Base-by-base conservation (phyloP, 352 stramenopile genomes). In the Phytophthora cactorum region DNA sequence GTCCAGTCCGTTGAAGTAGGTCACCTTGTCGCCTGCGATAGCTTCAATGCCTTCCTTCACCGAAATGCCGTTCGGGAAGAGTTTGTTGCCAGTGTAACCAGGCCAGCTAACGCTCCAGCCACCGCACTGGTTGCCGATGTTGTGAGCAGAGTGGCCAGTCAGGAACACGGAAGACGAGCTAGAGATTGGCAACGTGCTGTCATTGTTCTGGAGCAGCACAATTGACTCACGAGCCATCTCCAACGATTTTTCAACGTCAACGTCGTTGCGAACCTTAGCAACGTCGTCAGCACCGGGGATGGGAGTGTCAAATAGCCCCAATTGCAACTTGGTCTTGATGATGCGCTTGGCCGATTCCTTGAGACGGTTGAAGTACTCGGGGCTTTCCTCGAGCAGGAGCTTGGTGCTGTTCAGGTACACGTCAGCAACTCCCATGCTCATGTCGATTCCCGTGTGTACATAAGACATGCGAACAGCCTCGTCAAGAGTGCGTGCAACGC, bases 121-220 rank as follows among this genome's bases (percentile, higher is more conserved):
- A 31, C 73, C 70, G 22, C 73, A 81, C 17, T 75, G 65, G 50
- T 75, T 69, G 12, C 74, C 74, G 15, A 78, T 70, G 31, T 75
- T 65, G 43, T 81, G 52, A 8, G 47, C 53, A 0, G 60, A 66
- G 34, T 74, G 68, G 2, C 74, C 74, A 0, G 74, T 81, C 41
- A 81, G 36, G 55, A 81, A 78, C n/a, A 81, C 43, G 0, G 50
- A 63, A 3, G 62, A 49, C 25, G 63, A 44, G 9, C 53, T 49
- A 0, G 58, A 56, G 8, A 93, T 58, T 9, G 84, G 84, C 9
- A 93, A 60, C 6, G 78, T 67, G 1, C 68, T 71, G 32, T 88
- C 65, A 0, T 85, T 66, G 73, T 97, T 97, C 68, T 95, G 79
- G n/a, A 95, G 68, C 5, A 97, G 50, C 11, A 92, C 77, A 44